phyloP scores from a whole-genome alignment of 2,329 filamentous ascomycete genomes.

The Saccharata proteae region DNA sequence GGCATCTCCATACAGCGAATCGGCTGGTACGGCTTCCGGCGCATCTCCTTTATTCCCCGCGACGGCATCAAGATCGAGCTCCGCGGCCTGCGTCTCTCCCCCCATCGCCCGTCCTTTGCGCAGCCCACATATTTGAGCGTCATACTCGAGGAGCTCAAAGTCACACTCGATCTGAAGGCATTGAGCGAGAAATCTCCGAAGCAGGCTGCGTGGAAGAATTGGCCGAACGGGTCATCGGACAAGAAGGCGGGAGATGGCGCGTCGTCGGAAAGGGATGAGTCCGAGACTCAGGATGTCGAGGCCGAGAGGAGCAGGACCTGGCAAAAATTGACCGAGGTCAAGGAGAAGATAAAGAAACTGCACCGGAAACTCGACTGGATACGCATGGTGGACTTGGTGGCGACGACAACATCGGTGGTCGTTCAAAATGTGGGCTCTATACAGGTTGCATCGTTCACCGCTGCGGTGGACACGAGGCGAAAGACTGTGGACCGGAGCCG shows the following conservation, averaged over 20 bases:
- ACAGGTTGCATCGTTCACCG: constrained; percentile 70
- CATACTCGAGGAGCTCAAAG: constrained; percentile 69
- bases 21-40: constrained; percentile 81
- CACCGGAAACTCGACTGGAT: constrained; percentile 84
- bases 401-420: constrained; percentile 64
- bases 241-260: constrained; percentile 12
- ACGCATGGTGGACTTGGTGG: constrained; percentile 76
- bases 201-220: constrained; percentile 4
- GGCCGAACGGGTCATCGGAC: constrained; percentile 4
- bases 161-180: constrained; percentile 67
- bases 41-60: constrained; percentile 77
- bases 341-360: constrained; percentile 75
- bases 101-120: constrained; percentile 91
- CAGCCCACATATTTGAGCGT: constrained; percentile 95
- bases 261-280: constrained; percentile 14
- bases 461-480: constrained; percentile 80
- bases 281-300: constrained; percentile 20
- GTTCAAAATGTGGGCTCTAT: constrained; percentile 73
- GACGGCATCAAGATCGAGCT: constrained; percentile 87
- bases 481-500: constrained; percentile 86
- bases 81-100: constrained; percentile 70
- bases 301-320: constrained; percentile 58
- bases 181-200: constrained; percentile 28
- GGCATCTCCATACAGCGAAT: constrained; percentile 93
- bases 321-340: constrained; percentile 64